Conservation (phyloP, 169 alveolate genomes). For the Babesia sp. region DNA sequence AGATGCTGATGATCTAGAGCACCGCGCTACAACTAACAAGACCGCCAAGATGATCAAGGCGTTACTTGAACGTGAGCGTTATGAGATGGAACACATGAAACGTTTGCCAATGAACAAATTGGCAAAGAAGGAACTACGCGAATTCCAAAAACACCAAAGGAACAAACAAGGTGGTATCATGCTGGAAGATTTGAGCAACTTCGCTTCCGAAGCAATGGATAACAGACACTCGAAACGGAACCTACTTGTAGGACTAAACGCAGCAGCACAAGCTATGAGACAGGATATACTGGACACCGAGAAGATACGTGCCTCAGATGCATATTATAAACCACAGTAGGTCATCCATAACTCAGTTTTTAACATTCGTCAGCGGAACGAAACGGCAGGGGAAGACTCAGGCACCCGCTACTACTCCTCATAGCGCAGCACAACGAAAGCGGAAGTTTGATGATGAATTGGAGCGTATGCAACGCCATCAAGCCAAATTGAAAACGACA, state of each 20-base stretch:
- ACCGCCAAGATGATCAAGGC: conserved; percentile 47
- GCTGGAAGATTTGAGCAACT: conserved; percentile 29
- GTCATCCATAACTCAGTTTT: background rate
- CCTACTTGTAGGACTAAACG: conserved; percentile 26
- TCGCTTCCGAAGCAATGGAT: conserved; percentile 17
- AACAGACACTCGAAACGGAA: background rate
- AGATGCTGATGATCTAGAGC: background rate
- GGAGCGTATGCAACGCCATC: conserved; percentile 3
- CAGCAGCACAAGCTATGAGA: conserved; percentile 56
- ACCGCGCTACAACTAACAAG: background rate
- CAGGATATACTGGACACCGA: conserved; percentile 55
- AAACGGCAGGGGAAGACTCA: background rate
- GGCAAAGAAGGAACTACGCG: conserved; percentile 49
- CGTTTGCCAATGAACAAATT: conserved; percentile 56
- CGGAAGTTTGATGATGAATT: conserved; percentile 33
- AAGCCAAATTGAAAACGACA: conserved; percentile 18
- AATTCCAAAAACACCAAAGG: conserved; percentile 13
- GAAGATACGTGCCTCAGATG: conserved; percentile 25
- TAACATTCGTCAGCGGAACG: background rate
- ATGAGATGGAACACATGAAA: conserved; percentile 64
- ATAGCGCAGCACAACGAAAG: background rate
- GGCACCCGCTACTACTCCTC: background rate
- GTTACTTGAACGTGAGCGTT: conserved; percentile 43
- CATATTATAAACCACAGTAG: conserved; percentile 24
- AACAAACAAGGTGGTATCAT: conserved; percentile 36